Base-by-base conservation (phyloP, 139 green algal genomes). In the Chlorella vulgaris region DNA sequence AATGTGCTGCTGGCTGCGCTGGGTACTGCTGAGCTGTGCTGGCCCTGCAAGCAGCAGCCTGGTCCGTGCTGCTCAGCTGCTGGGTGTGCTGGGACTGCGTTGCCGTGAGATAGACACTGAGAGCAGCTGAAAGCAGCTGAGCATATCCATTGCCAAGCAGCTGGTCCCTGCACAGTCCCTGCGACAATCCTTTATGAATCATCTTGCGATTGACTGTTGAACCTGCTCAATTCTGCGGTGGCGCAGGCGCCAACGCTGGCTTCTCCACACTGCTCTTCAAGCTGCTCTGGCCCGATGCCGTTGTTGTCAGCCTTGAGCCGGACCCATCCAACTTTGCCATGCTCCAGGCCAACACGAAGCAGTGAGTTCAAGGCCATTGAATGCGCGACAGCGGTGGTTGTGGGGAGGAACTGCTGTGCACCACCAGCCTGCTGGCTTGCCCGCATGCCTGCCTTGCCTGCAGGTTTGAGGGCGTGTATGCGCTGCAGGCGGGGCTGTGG, bases 401-500 rank as follows among this genome's bases (percentile, higher is more conserved):
- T n/a, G n/a, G n/a, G n/a, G n/a, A n/a, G n/a, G n/a, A n/a, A n/a
- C n/a, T n/a, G n/a, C 15, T 58, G 13, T 58, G 47, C 47, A 58
- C 47, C 10, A 24, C 13, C 47, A 24, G 47, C 47, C 47, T 24
- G 15, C 47, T 24, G 47, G 47, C 47, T 58, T n/a, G n/a, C n/a
- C n/a, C n/a, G n/a, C n/a, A n/a, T n/a, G n/a, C n/a, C n/a, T n/a
- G n/a, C n/a, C n/a, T n/a, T n/a, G n/a, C n/a, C n/a, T 70, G 53
- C 74, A 80, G 74, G 61, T 58, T 85, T 15, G 29, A 2, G 18
- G 68, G 68, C 33, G 81, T 85, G 31, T 29, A 76, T 31, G 21
- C 31, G 15, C 13, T 85, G 28, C 60, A 85, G 2, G 81, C 69
- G 3, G 81, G 81, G 58, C 81, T 85, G n/a, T 85, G 81, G 81